Evolutionary conservation across 768 basidiomycete genomes (phyloP).

Genomic region (Boletus eberwhitei): DNA sequence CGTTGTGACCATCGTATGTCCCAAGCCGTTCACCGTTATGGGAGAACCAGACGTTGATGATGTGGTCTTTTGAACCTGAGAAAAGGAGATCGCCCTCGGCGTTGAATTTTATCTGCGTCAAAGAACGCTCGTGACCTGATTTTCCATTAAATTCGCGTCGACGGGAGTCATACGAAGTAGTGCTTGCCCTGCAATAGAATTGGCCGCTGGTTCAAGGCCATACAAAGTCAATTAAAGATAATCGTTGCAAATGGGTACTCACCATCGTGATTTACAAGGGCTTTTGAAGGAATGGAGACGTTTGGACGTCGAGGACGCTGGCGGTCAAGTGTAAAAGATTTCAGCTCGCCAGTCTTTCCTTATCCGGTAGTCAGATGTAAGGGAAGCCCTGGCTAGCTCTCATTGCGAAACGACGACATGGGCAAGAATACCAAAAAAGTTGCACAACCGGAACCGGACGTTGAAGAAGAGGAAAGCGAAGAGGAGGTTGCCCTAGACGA

Average conservation of each 20-base stretch:
- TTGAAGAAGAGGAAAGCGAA: slow-evolving; percentile 28
- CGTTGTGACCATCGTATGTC: slow-evolving; percentile 95
- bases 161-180: not conserved
- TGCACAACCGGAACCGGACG: slow-evolving; percentile 8
- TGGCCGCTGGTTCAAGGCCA: slow-evolving; percentile 47
- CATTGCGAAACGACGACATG: not conserved
- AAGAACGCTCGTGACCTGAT: slow-evolving; percentile 91
- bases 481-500: slow-evolving; percentile 66
- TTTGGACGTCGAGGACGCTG: not conserved
- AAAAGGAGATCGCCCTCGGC: slow-evolving; percentile 94
- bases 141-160: slow-evolving; percentile 13
- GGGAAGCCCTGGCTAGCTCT: no score
- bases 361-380: slow-evolving; percentile 13
- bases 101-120: slow-evolving; percentile 98
- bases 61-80: slow-evolving; percentile 90
- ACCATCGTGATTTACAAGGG: slow-evolving; percentile 15
- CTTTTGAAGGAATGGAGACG: not conserved
- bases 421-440: slow-evolving; percentile 6
- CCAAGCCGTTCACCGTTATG: slow-evolving; percentile 97
- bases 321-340: slow-evolving; percentile 17
- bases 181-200: slow-evolving; percentile 64
- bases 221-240: not conserved
- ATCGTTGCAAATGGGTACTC: not conserved
- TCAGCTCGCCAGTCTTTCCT: slow-evolving; percentile 13
- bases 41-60: slow-evolving; percentile 96